A percentile compares a stretch with the other conserved stretches of the same genome.
Conservation (phyloP, 164 flowering plant genomes). For the Stephania yunnanensis region DNA sequence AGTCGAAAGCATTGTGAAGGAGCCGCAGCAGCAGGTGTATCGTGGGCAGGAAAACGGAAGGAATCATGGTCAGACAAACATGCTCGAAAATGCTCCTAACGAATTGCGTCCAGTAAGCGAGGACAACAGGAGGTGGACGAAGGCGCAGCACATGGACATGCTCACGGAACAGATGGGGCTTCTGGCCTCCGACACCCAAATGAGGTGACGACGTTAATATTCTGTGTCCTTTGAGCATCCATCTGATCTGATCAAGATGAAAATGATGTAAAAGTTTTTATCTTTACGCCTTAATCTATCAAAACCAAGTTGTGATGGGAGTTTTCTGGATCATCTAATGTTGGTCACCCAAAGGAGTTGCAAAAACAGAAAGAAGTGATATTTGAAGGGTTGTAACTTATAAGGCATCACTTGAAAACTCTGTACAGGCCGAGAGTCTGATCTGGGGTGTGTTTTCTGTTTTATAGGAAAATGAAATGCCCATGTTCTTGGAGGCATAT, state of each 20-base stretch:
- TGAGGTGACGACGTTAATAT: slow-evolving; percentile 23
- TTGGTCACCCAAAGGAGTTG: neutral
- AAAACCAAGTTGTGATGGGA: neutral
- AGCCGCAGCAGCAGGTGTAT: slow-evolving; percentile 13
- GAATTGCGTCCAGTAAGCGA: neutral
- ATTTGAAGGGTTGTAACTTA: too few relatives aligned
- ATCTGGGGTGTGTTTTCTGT: neutral
- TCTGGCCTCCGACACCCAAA: slow-evolving; percentile 46
- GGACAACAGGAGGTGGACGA: slow-evolving; percentile 37
- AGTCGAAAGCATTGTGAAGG: slow-evolving; percentile 26
- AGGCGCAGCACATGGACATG: slow-evolving; percentile 49
- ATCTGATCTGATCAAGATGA: neutral
- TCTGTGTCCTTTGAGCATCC: neutral
- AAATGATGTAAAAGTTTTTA: neutral
- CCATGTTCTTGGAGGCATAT: neutral
- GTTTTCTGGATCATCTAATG: neutral
- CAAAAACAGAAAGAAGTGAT: too few relatives aligned
- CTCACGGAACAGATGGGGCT: slow-evolving; percentile 86
- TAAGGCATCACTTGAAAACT: too few relatives aligned
- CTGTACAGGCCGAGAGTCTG: neutral
- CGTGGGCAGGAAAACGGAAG: slow-evolving; percentile 42
- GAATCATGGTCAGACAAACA: slow-evolving; percentile 32
- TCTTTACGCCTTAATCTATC: neutral
- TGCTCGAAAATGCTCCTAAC: neutral
- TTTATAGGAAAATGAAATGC: neutral